These are phyloP conservation scores for Colletotrichum euphorbiae DNA, from an alignment of 2,329 filamentous ascomycete species.

Conservation along the genomic window DNA sequence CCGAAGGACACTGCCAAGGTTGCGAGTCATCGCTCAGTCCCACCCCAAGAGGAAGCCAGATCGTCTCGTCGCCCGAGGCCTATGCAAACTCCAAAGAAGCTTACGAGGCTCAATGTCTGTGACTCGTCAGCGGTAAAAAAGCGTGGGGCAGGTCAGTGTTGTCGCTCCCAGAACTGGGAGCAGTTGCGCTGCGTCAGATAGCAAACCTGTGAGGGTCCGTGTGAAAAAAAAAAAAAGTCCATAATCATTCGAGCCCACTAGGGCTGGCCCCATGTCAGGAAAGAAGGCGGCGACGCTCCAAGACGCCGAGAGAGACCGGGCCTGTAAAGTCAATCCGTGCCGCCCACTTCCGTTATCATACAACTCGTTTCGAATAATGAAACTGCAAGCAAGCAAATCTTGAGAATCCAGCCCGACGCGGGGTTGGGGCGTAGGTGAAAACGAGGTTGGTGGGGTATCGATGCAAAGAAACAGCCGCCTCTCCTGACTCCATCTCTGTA, in stretches of 20 bases:
- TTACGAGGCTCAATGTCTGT: constrained; percentile 8
- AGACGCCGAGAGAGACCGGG: constrained; percentile 15
- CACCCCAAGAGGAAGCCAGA: neutral
- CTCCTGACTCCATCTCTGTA: constrained; percentile 35
- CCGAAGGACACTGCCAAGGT: constrained; percentile 38
- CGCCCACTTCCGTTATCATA: constrained; percentile 31
- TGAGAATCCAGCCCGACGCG: neutral
- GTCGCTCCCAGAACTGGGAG: constrained; percentile 2
- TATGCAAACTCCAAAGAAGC: constrained; percentile 19
- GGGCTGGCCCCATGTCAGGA: constrained; percentile 27
- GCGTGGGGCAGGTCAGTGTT: neutral
- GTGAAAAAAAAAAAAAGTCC: constrained; percentile 10
- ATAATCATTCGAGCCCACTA: constrained; percentile 36
- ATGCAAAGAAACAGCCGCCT: constrained; percentile 36
- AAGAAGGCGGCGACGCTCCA: neutral
- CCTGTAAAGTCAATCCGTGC: constrained; percentile 30
- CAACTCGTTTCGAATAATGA: constrained; percentile 24
- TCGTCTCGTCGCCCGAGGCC: constrained; percentile 11
- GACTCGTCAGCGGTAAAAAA: constrained; percentile 12
- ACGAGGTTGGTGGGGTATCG: constrained; percentile 26
- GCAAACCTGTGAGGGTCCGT: constrained; percentile 35
- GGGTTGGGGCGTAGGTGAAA: neutral
- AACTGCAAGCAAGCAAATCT: constrained; percentile 11
- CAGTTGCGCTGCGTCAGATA: constrained; percentile 48
- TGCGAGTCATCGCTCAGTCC: constrained; percentile 38